Base-by-base conservation (phyloP, 2,329 filamentous ascomycete genomes). In the Pseudocercospora ulei region DNA sequence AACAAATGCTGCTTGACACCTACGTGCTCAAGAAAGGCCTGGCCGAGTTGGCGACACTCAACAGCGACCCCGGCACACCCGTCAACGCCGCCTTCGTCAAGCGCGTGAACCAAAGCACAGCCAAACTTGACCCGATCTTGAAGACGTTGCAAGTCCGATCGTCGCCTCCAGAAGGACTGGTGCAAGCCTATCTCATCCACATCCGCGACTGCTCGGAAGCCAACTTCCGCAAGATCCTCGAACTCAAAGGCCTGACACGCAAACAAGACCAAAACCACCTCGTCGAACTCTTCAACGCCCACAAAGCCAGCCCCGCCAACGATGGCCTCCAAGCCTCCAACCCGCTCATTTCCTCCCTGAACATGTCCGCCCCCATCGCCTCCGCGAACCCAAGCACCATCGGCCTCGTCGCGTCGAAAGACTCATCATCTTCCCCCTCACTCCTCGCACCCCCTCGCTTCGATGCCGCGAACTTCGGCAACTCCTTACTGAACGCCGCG, bases 1-100 rank as follows among this genome's bases (percentile, higher is more conserved):
- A 98, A 62, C 90, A 94, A 76, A 95, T 98, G 86, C 71, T 96
- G 12, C 75, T 98, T 3, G 90, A 98, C 63, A 87, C 88, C 48
- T 96, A 96, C 56, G 82, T 83, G 5, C 68, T 94, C 13, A 87
- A 84, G 41, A 86, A 88, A 55, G 76, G 76, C 1, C 78, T 92
- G 44, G 76, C 78, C 35, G 77, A 75, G 39, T 68, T 94, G 3
- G 68, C 86, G 45, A 78, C 72, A 12, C 68, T 69, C 54, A 76
- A 67, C 18, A 64, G 71, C 12, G 69, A 76, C 26, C 57, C 73
- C 7, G 69, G 54, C 58, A 77, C 68, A 5, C 47, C 53, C 5
- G 44, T 65, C 76, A 73, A 65, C 2, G 63, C 69, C 6, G 73
- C 78, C 46, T 96, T 90, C 59, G 72, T 84, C 51, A 92, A 93